Base-by-base conservation (phyloP, 1,284 basidiomycete species). In the Tilletia caries region DNA sequence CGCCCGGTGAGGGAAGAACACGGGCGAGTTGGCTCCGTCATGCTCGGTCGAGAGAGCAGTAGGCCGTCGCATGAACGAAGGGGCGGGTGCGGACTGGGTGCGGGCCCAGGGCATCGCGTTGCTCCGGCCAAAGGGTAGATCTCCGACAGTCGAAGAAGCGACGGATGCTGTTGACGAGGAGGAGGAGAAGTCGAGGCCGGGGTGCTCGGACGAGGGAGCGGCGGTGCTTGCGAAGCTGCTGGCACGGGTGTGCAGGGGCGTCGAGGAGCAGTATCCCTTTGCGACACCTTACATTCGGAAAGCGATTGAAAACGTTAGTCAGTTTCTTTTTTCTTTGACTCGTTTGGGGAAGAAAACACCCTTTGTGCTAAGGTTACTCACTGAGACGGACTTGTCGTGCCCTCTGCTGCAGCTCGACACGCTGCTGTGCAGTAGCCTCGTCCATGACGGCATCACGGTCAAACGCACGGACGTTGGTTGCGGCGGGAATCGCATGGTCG, bases 221-320 rank as follows among this genome's bases (percentile, higher is more conserved):
- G 29, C 33, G 15, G 32, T 62, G 58, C 58, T 62, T 29, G 58
- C 58, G n/a, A 62, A 62, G 58, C 58, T 62, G 32, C 58, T 62
- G 34, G 58, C 29, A 13, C 58, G 58, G 20, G 58, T 62, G 33
- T 62, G 58, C 32, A 34, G 58, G 15, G 58, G 58, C 18, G 58
- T 62, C 10, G 58, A 62, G 27, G 58, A 32, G 32, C 58, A 62
- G 58, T 62, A 62, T 6, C 58, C 58, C 32, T 62, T 62, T 29
- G 58, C 27, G 27, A 62, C 58, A 37, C 58, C 58, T 62, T 29
- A 34, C 29, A 41, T 41, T 10, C 15, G 37, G 37, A 15, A 41
- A 41, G 37, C 37, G 15, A 15, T 41, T 15, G 15, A 2, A 41
- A n/a, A n/a, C n/a, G n/a, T 41, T 15, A 41, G 37, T 41, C 37